phyloP scores from a whole-genome alignment of 2,329 filamentous ascomycete species.

The Colletotrichum musae region DNA sequence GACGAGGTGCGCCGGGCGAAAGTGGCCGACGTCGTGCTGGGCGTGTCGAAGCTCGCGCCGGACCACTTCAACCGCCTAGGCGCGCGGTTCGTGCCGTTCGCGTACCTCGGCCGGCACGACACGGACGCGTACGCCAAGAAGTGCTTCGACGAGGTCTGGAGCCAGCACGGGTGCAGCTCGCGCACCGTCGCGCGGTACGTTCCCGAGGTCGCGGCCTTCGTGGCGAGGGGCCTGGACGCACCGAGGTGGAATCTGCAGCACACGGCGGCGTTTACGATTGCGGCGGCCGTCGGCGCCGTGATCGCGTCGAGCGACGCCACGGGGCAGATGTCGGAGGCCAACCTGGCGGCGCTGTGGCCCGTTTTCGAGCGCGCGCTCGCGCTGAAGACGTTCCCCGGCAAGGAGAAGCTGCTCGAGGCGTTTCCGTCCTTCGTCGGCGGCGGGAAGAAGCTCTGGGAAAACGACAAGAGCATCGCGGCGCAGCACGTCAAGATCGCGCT shows the following conservation, averaged over 20 bases:
- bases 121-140: conserved; percentile 83
- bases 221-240: conserved; percentile 78
- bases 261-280: conserved; percentile 84
- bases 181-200: conserved; percentile 88
- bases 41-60: conserved; percentile 87
- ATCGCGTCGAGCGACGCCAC: conserved; percentile 69
- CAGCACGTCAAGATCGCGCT: conserved; percentile 85
- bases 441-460: conserved; percentile 70
- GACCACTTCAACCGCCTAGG: conserved; percentile 89
- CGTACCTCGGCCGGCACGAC: conserved; percentile 91
- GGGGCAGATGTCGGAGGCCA: conserved; percentile 70
- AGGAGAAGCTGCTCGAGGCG: conserved; percentile 85
- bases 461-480: conserved; percentile 66
- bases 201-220: conserved; percentile 82
- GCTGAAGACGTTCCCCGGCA: conserved; percentile 93
- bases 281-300: conserved; percentile 79
- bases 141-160: conserved; percentile 89
- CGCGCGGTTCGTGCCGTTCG: conserved; percentile 83
- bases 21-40: conserved; percentile 85
- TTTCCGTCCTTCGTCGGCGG: conserved; percentile 84
- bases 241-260: conserved; percentile 94
- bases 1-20: conserved; percentile 82
- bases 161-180: conserved; percentile 88
- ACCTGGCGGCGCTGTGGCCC: conserved; percentile 82
- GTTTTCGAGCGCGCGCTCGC: conserved; percentile 84